Percentiles rank a stretch among this genome's conserved stretches.
Conservation (phyloP, 805 yeast species). For the Kluyveromyces siamensis region DNA sequence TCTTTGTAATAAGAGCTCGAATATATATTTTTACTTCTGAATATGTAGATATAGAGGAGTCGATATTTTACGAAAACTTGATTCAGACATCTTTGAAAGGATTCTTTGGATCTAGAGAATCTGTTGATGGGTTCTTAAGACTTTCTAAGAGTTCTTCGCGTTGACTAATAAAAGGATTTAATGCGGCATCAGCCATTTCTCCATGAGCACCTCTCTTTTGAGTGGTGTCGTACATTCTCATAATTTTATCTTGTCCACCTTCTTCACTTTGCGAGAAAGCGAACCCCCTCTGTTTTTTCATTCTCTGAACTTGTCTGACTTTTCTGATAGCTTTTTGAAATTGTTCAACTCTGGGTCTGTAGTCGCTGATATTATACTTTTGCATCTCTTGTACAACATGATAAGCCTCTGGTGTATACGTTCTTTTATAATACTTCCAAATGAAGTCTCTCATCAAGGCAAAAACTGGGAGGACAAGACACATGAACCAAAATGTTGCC, state of each 20-base stretch:
- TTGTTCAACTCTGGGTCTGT: constrained; percentile 92
- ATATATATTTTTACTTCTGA: too few relatives aligned
- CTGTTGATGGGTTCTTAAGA: background rate
- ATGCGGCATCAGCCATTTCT: constrained; percentile 39
- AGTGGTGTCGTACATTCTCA: constrained; percentile 93
- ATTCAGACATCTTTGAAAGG: constrained; percentile 2
- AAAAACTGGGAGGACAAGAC: constrained; percentile 62
- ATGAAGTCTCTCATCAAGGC: constrained; percentile 81
- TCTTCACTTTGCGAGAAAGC: constrained; percentile 96
- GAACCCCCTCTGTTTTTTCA: constrained; percentile 96
- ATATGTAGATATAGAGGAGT: too few relatives aligned
- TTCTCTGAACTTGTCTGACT: constrained; percentile 95
- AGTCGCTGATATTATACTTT: constrained; percentile 86
- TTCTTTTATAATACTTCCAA: constrained; percentile 92
- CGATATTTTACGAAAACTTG: background rate
- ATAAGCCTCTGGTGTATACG: constrained; percentile 84
- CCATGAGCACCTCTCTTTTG: constrained; percentile 72
- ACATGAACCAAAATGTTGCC: constrained; percentile 73
- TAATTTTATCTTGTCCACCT: constrained; percentile 77
- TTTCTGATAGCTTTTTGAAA: constrained; percentile 95
- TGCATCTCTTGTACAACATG: constrained; percentile 96
- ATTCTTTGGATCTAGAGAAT: background rate
- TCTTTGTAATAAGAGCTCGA: constrained; percentile 11
- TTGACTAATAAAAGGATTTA: constrained; percentile 22
- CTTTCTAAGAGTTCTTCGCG: background rate